Conservation (phyloP, 2,329 filamentous ascomycete genomes). For the Monosporascus sp. region DNA sequence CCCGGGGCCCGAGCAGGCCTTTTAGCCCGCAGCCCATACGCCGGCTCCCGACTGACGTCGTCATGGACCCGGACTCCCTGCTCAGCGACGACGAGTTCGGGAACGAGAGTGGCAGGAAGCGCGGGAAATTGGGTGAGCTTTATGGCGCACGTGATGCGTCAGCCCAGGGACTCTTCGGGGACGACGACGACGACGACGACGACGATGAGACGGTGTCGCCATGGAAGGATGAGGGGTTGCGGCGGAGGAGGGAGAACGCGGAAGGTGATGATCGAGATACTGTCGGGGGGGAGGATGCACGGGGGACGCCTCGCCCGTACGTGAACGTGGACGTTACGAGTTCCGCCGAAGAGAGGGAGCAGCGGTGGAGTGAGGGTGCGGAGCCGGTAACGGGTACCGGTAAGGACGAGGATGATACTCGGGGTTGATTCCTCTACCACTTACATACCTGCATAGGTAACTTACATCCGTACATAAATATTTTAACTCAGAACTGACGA, state of each 20-base stretch:
- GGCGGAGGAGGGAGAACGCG: constrained; percentile 6
- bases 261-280: constrained; percentile 2
- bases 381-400: neutral
- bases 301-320: neutral
- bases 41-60: constrained; percentile 22
- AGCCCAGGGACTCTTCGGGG: neutral
- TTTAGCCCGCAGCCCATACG: constrained; percentile 53
- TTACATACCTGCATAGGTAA: neutral
- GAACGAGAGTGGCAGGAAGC: neutral
- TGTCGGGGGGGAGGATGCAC: constrained; percentile 1
- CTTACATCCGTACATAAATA: neutral
- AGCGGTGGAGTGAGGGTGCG: constrained; percentile 1
- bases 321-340: constrained; percentile 2
- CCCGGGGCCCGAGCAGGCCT: constrained; percentile 30
- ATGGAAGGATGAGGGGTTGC: constrained; percentile 17
- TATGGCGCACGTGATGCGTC: constrained; percentile 4
- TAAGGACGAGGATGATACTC: neutral
- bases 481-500: neutral
- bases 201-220: constrained; percentile 12
- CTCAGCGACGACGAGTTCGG: constrained; percentile 11
- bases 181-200: neutral
- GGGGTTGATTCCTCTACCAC: neutral
- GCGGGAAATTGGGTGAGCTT: neutral
- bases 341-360: constrained; percentile 9
- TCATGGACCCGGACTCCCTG: constrained; percentile 28